These are phyloP conservation scores for Sanghuangporus weigelae DNA, from an alignment of 1,284 basidiomycete species.

Conservation along the genomic window DNA sequence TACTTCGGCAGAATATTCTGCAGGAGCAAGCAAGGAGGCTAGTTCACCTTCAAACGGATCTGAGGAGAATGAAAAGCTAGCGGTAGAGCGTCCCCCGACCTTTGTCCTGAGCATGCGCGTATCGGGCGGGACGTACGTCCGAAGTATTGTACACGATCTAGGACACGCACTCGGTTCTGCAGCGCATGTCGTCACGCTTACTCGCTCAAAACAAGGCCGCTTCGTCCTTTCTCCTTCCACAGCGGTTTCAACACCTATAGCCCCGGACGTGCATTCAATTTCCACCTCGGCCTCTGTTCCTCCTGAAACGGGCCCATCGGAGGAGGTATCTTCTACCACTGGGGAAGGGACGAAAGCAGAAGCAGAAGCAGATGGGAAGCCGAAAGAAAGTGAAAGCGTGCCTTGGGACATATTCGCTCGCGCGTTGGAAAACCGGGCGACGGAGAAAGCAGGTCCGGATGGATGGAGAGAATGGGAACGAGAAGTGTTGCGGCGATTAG, in stretches of 20 bases:
- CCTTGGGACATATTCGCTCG: conserved; percentile 77
- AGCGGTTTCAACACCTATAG: background rate
- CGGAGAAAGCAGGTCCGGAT: conserved; percentile 44
- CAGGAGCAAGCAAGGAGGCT: conserved; percentile 22
- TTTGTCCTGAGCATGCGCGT: conserved; percentile 90
- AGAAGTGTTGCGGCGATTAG: conserved; percentile 57
- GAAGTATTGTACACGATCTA: conserved; percentile 88
- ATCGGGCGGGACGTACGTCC: conserved; percentile 95
- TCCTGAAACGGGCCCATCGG: background rate
- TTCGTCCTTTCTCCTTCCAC: conserved; percentile 49
- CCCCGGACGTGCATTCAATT: background rate
- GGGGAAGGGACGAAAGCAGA: conserved; percentile 31
- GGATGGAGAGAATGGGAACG: conserved; percentile 71
- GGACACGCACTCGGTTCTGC: conserved; percentile 78
- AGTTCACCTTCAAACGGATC: background rate
- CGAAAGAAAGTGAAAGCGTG: conserved; percentile 41
- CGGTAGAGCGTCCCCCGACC: conserved; percentile 54
- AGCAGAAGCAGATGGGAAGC: conserved; percentile 25
- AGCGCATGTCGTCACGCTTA: conserved; percentile 88
- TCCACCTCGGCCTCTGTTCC: background rate
- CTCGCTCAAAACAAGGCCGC: conserved; percentile 78
- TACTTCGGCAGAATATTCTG: conserved; percentile 27
- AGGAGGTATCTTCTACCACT: no score
- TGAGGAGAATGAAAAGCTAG: conserved; percentile 28
- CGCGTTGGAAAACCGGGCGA: conserved; percentile 51